Evolutionary conservation across 176 grass and related monocot species (phyloP).

Genomic region (Aegilops speltoides): DNA sequence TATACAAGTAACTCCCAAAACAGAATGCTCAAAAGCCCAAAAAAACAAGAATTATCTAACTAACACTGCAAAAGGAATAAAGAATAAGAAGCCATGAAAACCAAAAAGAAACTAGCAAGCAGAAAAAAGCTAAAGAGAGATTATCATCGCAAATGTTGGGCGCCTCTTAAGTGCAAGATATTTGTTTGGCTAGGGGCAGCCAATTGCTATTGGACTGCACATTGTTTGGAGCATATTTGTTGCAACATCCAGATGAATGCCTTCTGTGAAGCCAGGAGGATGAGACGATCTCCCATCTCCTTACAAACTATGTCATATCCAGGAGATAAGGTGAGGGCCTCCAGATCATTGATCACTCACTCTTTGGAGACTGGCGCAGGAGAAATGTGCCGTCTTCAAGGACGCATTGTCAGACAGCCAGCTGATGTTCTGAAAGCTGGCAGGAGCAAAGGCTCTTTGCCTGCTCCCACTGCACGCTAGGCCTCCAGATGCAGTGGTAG

Average conservation of each 20-base stretch:
- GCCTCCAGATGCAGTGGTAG: not conserved
- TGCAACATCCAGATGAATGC: not conserved
- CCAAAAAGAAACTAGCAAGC: not conserved
- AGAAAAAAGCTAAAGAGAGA: not conserved
- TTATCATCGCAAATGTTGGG: not conserved
- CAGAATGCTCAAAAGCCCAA: not conserved
- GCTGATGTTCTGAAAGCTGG: not conserved
- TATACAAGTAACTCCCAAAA: not conserved
- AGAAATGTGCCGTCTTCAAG: not conserved
- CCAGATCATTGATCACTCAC: not conserved
- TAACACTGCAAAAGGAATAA: not conserved
- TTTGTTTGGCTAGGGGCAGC: not conserved
- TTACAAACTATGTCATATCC: not conserved
- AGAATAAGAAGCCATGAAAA: not conserved
- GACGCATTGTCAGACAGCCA: not conserved
- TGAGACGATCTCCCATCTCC: not conserved
- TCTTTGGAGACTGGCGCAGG: not conserved
- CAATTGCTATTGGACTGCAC: not conserved
- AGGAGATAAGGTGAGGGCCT: not conserved
- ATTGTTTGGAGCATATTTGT: not conserved
- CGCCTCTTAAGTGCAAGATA: not conserved
- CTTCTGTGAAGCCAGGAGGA: not conserved
- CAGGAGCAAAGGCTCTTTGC: not conserved
- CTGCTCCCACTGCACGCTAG: not conserved
- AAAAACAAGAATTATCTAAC: constrained; percentile 2